Base-by-base conservation (phyloP, 1,139 yeast species). In the Suhomyces bribrorum region DNA sequence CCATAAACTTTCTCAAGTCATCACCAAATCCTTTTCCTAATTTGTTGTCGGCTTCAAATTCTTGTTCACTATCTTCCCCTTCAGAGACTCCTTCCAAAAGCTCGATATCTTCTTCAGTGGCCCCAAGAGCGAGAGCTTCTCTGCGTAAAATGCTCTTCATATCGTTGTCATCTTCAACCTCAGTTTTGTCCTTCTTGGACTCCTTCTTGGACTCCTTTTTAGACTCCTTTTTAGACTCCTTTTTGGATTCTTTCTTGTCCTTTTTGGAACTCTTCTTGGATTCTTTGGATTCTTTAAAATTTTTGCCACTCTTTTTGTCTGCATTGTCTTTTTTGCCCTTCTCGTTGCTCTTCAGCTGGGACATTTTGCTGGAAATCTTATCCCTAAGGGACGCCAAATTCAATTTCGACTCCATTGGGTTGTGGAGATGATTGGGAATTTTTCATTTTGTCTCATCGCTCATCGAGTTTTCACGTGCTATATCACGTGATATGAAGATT, bases 51-150 rank as follows among this genome's bases (percentile, higher is more conserved):
- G 48, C 66, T 15, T 56, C 71, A 46, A 81, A 81, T 49, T 82
- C 88, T 47, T 77, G 79, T 52, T 81, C 88, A 54, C 85, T 79
- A 15, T 66, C 78, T 28, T 78, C 85, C n/a, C 73, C 81, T 14
- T 66, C 73, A 31, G 64, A 68, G 7, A 86, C 53, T 12, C 71
- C 80, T 13, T 67, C 66, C 16, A 84, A 50, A 42, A 83, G 60
- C 23, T 68, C 71, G 35, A 79, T 73, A 54, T 83, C 90, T 20
- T 74, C 87, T 46, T 79, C 84, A 14, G 82, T 68, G 7, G 89
- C 92, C 16, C 90, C 90, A 15, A 83, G 61, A 13, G 61, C 73
- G 18, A 83, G 59, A 1, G 92, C 94, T 64, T 83, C 92, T 47
- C 79, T 76, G 48, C 85, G 79, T 37, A 83, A 59, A 0, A 71